Base-by-base conservation (phyloP, 2,329 filamentous ascomycete species). In the Cordyceps farinosa region DNA sequence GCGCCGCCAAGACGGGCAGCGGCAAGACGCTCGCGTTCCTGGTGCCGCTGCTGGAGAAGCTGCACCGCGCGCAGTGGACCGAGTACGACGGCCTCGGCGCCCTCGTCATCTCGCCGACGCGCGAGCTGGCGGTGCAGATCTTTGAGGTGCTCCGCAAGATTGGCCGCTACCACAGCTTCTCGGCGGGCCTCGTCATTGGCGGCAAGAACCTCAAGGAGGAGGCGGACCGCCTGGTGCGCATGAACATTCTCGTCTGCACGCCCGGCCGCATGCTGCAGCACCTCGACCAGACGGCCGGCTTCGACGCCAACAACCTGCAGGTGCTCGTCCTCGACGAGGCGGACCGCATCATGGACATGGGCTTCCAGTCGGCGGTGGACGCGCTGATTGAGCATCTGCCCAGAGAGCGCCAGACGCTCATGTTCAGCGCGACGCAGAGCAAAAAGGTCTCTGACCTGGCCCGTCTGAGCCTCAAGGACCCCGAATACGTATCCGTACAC, bases 171-270 rank as follows among this genome's bases (percentile, higher is more conserved):
- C 94, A 99, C 75, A 83, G 86, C 65, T 97, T 98, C 74, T 96
- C 94, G 0, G 95, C 95, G 0, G 95, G 95, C 0, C 77, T 98
- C 70, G 87, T 99, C 10, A 98, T 98, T 70, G 95, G 95, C 47
- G 95, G 95, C 47, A 97, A 96, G 82, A 93, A 85, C 73, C 73
- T 97, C 70, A 88, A 90, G 72, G 93, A 97, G 70, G 87, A 99
- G 77, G 87, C 91, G 30, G 91, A 96, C 69, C 85, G 93, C 40
- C 74, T 99, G 65, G 86, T 87, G 3, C 86, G 92, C 67, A 98
- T 99, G 94, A 99, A 98, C 73, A 98, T 99, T 54, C 79, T 99
- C 32, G 92, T 99, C 10, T 96, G 93, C 71, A 99, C 95, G 1
- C 95, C 95, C 0, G 95, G 95, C 1, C 87, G 95, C 42, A 96